Base-by-base conservation (phyloP, 2,329 filamentous ascomycete genomes). In the Cytospora chrysosperma region DNA sequence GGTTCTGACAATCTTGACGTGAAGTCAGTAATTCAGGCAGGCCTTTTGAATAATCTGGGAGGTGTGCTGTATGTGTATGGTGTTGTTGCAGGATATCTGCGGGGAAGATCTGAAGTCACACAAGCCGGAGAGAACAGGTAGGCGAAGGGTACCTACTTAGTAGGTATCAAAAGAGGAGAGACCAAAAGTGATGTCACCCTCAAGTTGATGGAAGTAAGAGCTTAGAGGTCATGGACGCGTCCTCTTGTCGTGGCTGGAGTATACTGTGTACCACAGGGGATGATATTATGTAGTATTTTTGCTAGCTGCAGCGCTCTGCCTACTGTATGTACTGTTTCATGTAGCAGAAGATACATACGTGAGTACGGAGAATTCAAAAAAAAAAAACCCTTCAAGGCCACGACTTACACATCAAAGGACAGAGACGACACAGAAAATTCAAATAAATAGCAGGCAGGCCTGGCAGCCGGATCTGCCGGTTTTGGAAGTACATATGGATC, bases 61-160 rank as follows among this genome's bases (percentile, higher is more conserved):
- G 28, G 43, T 61, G 30, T 40, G 54, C 27, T 55, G 27, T 32
- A 47, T 8, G 19, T 55, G 27, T 32, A 47, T 8, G 19, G 32
- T 47, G 37, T 34, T 52, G 63, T 58, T 53, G 30, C 55, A 62
- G 54, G 21, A 19, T 17, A 32, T 56, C 26, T 52, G 54, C 59
- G 57, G 62, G 53, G 59, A 54, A 56, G 62, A n/a, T n/a, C 43
- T 61, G 51, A 53, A 32, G 37, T 49, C 9, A 34, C 49, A 30
- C 28, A 34, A 21, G 21, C 17, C 4, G 37, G n/a, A 27, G 12
- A 47, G 27, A 37, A 43, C 32, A 30, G 51, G 50, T 24, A 5
- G 27, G 30, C n/a, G 28, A 9, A 19, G 27, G n/a, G 21, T 24
- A 26, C 12, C 30, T 32, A 32, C 12, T 2, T 32, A 9, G 10